Percentiles rank a stretch among this genome's conserved stretches.
Conservation (phyloP, 2,329 filamentous ascomycete genomes). For the Lasiodiplodia theobromae region DNA sequence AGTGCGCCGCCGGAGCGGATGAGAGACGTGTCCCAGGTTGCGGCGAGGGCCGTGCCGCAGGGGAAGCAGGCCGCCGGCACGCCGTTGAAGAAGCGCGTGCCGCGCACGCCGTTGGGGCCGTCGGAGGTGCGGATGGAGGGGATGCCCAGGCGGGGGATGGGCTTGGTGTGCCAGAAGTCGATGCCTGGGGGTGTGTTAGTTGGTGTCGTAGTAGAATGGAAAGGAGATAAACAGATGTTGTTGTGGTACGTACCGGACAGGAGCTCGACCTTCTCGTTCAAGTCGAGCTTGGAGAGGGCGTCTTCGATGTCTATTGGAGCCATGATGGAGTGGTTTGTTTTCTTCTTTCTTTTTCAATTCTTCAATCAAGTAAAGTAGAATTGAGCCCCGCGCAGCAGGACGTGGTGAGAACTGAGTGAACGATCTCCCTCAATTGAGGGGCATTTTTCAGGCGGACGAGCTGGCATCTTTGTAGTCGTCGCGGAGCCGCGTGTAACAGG, state of each 20-base stretch:
- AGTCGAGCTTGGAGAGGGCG: constrained; percentile 27
- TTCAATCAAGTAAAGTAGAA: too few relatives aligned
- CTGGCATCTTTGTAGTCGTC: neutral
- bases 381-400: neutral
- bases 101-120: constrained; percentile 73
- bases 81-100: constrained; percentile 69
- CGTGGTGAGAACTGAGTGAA: neutral
- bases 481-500: neutral
- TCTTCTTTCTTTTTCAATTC: too few relatives aligned
- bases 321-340: neutral
- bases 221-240: too few relatives aligned
- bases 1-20: constrained; percentile 71
- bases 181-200: constrained; percentile 46
- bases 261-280: constrained; percentile 31
- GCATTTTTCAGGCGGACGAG: neutral
- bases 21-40: constrained; percentile 76
- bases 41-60: constrained; percentile 73
- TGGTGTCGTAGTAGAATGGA: too few relatives aligned
- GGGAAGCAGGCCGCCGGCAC: constrained; percentile 74
- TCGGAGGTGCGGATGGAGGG: constrained; percentile 70
- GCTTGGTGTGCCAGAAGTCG: constrained; percentile 74
- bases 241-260: constrained; percentile 28
- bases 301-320: constrained; percentile 23
- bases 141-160: constrained; percentile 64
- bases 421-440: too few relatives aligned